phyloP scores from a whole-genome alignment of 140 eudicot genomes.

The Stevia rebaudiana region DNA sequence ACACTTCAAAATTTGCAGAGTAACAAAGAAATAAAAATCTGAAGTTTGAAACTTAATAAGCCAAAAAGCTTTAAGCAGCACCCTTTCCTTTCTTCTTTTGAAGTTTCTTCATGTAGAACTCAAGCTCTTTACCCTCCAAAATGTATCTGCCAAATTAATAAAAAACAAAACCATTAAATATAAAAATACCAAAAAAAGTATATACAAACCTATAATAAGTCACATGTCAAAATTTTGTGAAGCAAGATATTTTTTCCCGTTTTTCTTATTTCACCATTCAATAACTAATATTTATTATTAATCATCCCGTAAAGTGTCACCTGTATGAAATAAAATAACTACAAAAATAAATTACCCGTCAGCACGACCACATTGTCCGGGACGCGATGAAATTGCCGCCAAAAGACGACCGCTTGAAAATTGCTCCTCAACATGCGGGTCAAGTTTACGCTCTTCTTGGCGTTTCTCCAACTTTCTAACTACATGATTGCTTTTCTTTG shows the following conservation, averaged over 20 bases:
- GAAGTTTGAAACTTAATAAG: not conserved
- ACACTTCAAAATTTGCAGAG: slow-evolving; percentile 12
- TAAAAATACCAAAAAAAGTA: not conserved
- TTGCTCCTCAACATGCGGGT: slow-evolving; percentile 76
- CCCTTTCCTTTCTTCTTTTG: slow-evolving; percentile 87
- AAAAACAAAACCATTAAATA: no score
- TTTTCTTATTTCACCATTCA: no score
- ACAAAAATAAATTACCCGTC: slow-evolving; percentile 45
- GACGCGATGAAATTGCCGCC: slow-evolving; percentile 84
- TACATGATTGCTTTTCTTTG: slow-evolving; percentile 46
- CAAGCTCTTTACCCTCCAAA: slow-evolving; percentile 48
- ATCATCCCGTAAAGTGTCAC: no score
- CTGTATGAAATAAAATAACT: not conserved
- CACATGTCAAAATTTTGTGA: no score
- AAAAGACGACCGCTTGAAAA: slow-evolving; percentile 72
- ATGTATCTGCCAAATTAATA: slow-evolving; percentile 25
- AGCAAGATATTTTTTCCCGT: no score
- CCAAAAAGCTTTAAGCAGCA: slow-evolving; percentile 37
- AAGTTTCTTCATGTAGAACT: slow-evolving; percentile 63
- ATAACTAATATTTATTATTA: no score
- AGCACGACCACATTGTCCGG: slow-evolving; percentile 96
- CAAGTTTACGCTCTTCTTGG: slow-evolving; percentile 38
- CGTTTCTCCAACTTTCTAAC: slow-evolving; percentile 41
- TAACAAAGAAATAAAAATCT: not conserved
- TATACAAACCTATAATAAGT: no score